These are phyloP conservation scores for Erigeron philadelphicus DNA, from an alignment of 140 eudicot genomes.

Conservation along the genomic window DNA sequence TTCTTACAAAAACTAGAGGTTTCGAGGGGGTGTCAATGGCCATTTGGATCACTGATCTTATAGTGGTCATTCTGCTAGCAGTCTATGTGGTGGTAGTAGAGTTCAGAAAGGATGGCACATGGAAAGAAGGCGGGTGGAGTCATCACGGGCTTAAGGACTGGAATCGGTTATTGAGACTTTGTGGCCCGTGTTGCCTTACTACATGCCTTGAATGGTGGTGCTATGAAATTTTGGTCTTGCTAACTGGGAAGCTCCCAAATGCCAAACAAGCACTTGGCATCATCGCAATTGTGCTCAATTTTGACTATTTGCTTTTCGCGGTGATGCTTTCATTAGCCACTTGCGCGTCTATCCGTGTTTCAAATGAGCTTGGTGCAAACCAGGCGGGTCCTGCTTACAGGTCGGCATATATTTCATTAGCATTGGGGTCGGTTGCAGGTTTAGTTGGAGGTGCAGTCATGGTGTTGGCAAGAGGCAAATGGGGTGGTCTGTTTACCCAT, in stretches of 20 bases:
- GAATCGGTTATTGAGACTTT: constrained; percentile 46
- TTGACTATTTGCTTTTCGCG: constrained; percentile 73
- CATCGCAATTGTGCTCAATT: constrained; percentile 67
- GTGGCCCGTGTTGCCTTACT: constrained; percentile 78
- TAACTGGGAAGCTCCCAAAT: constrained; percentile 67
- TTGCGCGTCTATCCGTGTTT: constrained; percentile 73
- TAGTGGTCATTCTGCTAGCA: constrained; percentile 40
- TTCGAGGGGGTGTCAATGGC: constrained; percentile 77
- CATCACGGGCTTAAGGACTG: constrained; percentile 58
- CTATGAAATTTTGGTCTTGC: constrained; percentile 57
- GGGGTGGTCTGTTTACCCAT: constrained; percentile 76
- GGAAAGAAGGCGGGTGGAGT: constrained; percentile 82
- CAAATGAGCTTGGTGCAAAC: constrained; percentile 78
- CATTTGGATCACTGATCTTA: constrained; percentile 63
- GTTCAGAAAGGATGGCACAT: constrained; percentile 42
- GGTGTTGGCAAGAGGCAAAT: constrained; percentile 51
- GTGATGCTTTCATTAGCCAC: constrained; percentile 76
- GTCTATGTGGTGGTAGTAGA: constrained; percentile 44
- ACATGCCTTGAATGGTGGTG: constrained; percentile 98
- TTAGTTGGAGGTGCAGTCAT: constrained; percentile 48
- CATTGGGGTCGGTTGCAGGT: constrained; percentile 41
- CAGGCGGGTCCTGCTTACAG: constrained; percentile 38
- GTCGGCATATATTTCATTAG: constrained; percentile 49
- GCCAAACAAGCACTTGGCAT: constrained; percentile 68
- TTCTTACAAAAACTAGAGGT: constrained; percentile 49